Evolutionary conservation across 352 stramenopile species (phyloP), one percentile per base, ranked within the genome.

Genomic region (Phytophthora multivora): DNA sequence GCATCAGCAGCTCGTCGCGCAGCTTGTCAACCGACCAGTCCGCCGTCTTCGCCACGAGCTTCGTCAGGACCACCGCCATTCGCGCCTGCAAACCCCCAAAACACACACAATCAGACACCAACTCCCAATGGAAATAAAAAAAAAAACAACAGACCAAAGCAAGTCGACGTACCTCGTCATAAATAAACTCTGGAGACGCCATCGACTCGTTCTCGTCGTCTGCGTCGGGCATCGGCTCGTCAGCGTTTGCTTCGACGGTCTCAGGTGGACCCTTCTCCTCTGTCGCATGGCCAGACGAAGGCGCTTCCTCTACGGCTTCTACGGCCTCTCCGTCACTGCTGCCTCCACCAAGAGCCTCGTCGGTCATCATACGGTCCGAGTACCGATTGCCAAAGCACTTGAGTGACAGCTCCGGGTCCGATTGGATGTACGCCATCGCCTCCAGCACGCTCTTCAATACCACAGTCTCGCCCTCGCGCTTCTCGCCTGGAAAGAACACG

Each of bases 381-480:
- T 71, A 92, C 4, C 80, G 85, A 40, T 73, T 75, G 13, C 87
- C 87, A 63, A 93, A 96, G 41, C 83, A 93, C 51, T 90, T 88
- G 6, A 66, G 54, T 3, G 83, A 63, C 12, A 92, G 50, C 45
- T 67, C 52, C 1, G 59, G 53, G 40, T 91, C 65, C 5, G 48
- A 55, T 2, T 82, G 77, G 25, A 96, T 86, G 47, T 83, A 90
- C 9, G 61, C 56, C 33, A 96, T 25, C 10, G 78, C 80, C 47
- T 85, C 63, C 9, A 79, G 42, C 6, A 90, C 76, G n/a, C 82
- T 81, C 7, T 83, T 76, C 7, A 84, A 52, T 11, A 64, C 70
- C 15, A 80, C 52, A 0, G 57, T 35, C 26, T 63, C 25, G 10
- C 62, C 54, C 31, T 76, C 51, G 40, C 49, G 39, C 36, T 51